These are phyloP conservation scores for Fennellomyces sp. DNA, from an alignment of 371 early-diverging fungal species.

Conservation along the genomic window DNA sequence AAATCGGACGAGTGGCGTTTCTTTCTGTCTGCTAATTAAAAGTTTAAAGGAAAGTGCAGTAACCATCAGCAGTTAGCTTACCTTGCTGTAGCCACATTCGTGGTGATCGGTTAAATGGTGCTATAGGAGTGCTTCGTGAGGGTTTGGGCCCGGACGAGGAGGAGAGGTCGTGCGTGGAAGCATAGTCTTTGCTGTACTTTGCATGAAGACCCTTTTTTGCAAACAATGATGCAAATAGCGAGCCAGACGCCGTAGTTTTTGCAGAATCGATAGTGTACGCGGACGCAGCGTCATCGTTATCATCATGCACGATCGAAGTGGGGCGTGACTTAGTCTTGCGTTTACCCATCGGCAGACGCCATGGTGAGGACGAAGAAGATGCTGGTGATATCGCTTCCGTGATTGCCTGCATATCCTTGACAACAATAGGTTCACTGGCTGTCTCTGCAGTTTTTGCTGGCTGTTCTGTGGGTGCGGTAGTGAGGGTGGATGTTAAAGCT, in stretches of 20 bases:
- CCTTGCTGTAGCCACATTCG: constrained; percentile 11
- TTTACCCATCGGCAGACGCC: constrained; percentile 9
- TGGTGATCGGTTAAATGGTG: constrained; percentile 14
- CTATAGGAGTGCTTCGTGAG: constrained; percentile 25
- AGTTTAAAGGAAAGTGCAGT: not conserved
- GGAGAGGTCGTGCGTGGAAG: constrained; percentile 9
- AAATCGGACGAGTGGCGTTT: constrained; percentile 19
- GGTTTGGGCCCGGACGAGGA: constrained; percentile 13
- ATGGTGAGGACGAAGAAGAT: constrained; percentile 8
- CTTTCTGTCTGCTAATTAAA: constrained; percentile 6
- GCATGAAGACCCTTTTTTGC: constrained; percentile 13
- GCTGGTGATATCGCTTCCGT: not conserved
- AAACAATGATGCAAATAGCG: constrained; percentile 23
- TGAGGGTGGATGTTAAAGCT: not conserved
- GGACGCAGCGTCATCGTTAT: constrained; percentile 4
- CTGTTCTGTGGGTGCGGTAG: not conserved
- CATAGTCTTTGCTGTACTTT: constrained; percentile 5
- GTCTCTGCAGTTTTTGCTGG: constrained; percentile 25
- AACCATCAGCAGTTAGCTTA: not conserved
- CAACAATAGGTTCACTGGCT: not conserved
- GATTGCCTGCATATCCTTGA: not conserved
- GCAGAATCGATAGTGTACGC: constrained; percentile 14
- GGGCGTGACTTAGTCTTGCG: constrained; percentile 5
- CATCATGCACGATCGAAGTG: constrained; percentile 8
- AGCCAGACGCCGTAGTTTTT: constrained; percentile 7